phyloP scores from a whole-genome alignment of 2,329 filamentous ascomycete species.

The Aspergillus pseudoglaucus region DNA sequence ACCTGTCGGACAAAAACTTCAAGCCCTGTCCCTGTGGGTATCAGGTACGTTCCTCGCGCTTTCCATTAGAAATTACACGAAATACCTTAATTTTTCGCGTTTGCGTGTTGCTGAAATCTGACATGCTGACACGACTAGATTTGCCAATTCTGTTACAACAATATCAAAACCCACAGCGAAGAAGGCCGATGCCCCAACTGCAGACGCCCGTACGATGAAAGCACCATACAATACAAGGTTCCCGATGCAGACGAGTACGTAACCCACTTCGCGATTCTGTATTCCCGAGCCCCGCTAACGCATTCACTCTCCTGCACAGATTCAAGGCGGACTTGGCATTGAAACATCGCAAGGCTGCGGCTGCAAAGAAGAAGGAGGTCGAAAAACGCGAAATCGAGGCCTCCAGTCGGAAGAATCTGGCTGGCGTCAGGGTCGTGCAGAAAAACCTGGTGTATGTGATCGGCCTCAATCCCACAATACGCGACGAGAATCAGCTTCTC shows the following conservation, averaged over 20 bases:
- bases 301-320: constrained; percentile 20
- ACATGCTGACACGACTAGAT: constrained; percentile 52
- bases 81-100: not conserved
- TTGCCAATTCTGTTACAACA: constrained; percentile 99
- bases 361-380: constrained; percentile 83
- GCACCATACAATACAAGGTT: constrained; percentile 93
- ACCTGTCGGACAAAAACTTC: constrained; percentile 95
- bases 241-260: constrained; percentile 91
- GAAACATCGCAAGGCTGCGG: constrained; percentile 89
- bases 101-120: not conserved
- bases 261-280: too few relatives aligned
- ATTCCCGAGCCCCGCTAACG: too few relatives aligned
- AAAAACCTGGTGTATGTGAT: constrained; percentile 99
- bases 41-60: constrained; percentile 57
- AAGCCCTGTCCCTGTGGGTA: constrained; percentile 95
- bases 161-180: constrained; percentile 90
- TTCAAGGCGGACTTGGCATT: constrained; percentile 46
- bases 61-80: not conserved
- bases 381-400: constrained; percentile 96
- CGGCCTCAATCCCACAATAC: constrained; percentile 81
- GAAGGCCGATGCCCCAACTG: constrained; percentile 98
- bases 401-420: constrained; percentile 89
- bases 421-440: constrained; percentile 91
- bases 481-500: constrained; percentile 78
- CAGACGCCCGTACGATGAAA: constrained; percentile 89